phyloP scores from a whole-genome alignment of 2,329 filamentous ascomycete species.

The Neofusicoccum parvum region DNA sequence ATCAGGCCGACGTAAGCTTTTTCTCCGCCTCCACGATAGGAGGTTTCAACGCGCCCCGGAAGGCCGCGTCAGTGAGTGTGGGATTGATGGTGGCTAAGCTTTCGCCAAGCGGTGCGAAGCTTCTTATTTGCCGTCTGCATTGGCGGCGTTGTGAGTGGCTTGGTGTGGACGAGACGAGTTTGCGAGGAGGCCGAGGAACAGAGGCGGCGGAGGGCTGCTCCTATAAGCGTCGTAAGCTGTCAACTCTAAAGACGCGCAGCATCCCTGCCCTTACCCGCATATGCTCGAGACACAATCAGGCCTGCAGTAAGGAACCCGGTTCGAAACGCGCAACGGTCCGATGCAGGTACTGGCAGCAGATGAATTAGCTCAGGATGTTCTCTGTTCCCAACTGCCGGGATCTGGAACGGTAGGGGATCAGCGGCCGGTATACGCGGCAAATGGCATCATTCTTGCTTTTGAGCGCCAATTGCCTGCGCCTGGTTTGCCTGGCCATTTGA shows the following conservation, averaged over 20 bases:
- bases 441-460: background rate
- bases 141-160: background rate
- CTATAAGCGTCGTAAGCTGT: background rate
- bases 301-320: background rate
- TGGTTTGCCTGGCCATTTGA: background rate
- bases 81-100: background rate
- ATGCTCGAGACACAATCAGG: background rate
- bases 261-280: background rate
- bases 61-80: background rate
- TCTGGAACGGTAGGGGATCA: background rate
- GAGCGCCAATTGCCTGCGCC: background rate
- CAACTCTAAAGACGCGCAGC: too few species aligned
- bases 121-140: background rate
- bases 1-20: constrained; percentile 9
- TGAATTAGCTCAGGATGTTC: background rate
- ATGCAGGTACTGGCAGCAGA: background rate
- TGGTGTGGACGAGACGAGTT: too few species aligned
- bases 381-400: background rate
- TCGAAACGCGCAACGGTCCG: background rate
- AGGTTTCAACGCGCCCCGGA: background rate
- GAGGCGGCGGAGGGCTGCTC: background rate
- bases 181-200: background rate
- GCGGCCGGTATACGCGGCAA: background rate
- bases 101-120: constrained; percentile 8
- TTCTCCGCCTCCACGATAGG: background rate